These are phyloP conservation scores for Penicillium longicatenatum DNA, from an alignment of 495 filamentous ascomycete species.

Conservation along the genomic window DNA sequence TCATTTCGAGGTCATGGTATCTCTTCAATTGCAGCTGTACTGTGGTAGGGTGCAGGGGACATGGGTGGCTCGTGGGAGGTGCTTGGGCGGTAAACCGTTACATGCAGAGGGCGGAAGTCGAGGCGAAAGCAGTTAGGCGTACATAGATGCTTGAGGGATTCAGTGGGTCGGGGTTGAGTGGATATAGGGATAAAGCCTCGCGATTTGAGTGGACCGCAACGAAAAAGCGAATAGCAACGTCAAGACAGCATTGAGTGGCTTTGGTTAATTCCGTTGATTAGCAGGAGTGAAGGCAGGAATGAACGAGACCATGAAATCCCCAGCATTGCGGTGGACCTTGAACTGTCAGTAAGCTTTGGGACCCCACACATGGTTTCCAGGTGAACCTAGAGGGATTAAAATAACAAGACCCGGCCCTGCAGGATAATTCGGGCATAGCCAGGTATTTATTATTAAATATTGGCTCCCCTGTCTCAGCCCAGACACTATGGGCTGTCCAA, in stretches of 20 bases:
- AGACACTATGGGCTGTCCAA: constrained; percentile 1
- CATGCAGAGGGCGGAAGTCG: no score
- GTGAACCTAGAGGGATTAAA: neutral
- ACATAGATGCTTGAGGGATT: neutral
- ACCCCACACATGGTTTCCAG: neutral
- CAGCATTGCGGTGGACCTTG: neutral
- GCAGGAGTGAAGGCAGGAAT: neutral
- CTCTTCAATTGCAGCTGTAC: neutral
- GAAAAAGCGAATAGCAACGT: no score
- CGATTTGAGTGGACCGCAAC: neutral
- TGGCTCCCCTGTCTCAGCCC: constrained; percentile 1
- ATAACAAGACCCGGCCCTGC: neutral
- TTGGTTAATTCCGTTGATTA: neutral
- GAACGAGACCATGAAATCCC: neutral
- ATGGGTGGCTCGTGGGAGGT: no score
- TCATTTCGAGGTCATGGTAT: neutral
- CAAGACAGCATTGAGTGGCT: neutral
- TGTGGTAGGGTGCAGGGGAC: neutral
- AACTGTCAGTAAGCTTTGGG: neutral
- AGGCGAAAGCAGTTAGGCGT: neutral
- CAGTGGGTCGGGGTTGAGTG: neutral
- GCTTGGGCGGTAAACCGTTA: no score
- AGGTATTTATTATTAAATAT: constrained; percentile 3
- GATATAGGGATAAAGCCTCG: neutral
- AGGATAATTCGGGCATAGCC: neutral